A percentile compares a stretch with the other conserved stretches of the same genome.
Evolutionary conservation across 169 alveolate genomes (phyloP).

Genomic region (Plasmodium sp.): DNA sequence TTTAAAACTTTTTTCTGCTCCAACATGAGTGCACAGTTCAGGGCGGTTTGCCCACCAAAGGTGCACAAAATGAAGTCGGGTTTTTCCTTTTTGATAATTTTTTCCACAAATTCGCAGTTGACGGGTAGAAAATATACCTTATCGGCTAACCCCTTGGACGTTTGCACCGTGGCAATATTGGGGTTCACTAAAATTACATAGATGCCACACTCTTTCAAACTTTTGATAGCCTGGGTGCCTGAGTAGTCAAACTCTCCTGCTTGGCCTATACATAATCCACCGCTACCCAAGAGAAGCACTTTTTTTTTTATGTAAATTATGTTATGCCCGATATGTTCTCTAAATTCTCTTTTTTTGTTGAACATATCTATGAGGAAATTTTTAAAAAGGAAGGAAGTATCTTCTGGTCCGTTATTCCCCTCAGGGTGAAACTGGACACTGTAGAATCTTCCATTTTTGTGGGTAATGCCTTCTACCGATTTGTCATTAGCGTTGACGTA

Average conservation of each 20-base stretch:
- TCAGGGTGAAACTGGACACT: slow-evolving; percentile 92
- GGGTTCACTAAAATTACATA: slow-evolving; percentile 90
- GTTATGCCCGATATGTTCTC: slow-evolving; percentile 79
- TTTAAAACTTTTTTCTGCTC: slow-evolving; percentile 83
- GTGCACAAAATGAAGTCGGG: slow-evolving; percentile 92
- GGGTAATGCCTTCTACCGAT: slow-evolving; percentile 88
- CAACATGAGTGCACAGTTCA: slow-evolving; percentile 89
- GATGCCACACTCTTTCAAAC: slow-evolving; percentile 89
- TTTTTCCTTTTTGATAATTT: slow-evolving; percentile 86
- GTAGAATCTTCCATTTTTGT: slow-evolving; percentile 85
- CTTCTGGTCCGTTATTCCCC: slow-evolving; percentile 91
- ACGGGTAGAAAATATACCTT: slow-evolving; percentile 91
- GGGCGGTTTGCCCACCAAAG: slow-evolving; percentile 94
- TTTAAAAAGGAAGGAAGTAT: slow-evolving; percentile 87
- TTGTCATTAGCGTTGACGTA: slow-evolving; percentile 91
- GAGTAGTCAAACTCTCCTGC: slow-evolving; percentile 94
- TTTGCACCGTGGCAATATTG: slow-evolving; percentile 93
- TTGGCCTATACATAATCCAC: slow-evolving; percentile 92
- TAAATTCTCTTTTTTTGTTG: slow-evolving; percentile 60
- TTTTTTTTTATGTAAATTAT: slow-evolving; percentile 83
- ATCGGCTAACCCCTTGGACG: slow-evolving; percentile 87
- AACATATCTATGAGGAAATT: slow-evolving; percentile 82
- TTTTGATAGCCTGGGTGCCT: slow-evolving; percentile 92
- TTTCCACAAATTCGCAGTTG: slow-evolving; percentile 87
- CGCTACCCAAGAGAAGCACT: slow-evolving; percentile 85